Conservation (phyloP, 2,329 filamentous ascomycete genomes). For the Berkeleyomyces rouxiae region DNA sequence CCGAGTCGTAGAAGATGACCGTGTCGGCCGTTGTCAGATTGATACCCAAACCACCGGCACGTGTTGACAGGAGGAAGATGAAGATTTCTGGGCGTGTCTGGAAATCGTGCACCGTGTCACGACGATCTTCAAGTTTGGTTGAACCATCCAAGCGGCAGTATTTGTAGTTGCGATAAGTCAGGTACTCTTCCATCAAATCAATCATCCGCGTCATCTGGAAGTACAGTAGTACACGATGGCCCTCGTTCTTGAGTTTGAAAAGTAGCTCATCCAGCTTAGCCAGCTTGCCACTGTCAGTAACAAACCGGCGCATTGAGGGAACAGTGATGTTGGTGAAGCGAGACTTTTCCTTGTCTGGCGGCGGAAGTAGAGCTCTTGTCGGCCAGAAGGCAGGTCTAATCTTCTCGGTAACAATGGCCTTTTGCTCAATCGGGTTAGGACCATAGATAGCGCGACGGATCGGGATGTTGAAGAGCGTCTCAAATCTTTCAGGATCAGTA, state of each 20-base stretch:
- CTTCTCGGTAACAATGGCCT: conserved; percentile 56
- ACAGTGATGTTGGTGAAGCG: conserved; percentile 83
- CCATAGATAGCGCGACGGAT: conserved; percentile 65
- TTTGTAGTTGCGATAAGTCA: conserved; percentile 98
- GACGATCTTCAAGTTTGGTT: conserved; percentile 89
- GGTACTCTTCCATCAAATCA: conserved; percentile 95
- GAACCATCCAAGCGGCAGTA: conserved; percentile 93
- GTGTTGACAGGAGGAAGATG: conserved; percentile 88
- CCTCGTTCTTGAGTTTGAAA: conserved; percentile 75
- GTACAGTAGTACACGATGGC: conserved; percentile 87
- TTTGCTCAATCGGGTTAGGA: conserved; percentile 46
- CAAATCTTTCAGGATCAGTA: conserved; percentile 36
- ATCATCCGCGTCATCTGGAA: conserved; percentile 99
- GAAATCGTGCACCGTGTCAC: conserved; percentile 93
- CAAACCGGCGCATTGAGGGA: conserved; percentile 92
- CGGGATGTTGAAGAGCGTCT: conserved; percentile 51
- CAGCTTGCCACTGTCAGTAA: conserved; percentile 93
- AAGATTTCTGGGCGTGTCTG: conserved; percentile 90
- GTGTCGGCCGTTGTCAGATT: conserved; percentile 93
- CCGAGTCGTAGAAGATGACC: conserved; percentile 98
- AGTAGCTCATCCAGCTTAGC: conserved; percentile 78
- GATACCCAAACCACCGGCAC: conserved; percentile 94
- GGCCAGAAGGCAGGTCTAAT: conserved; percentile 50
- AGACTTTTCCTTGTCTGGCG: conserved; percentile 63
- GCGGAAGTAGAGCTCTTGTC: conserved; percentile 48